These are phyloP conservation scores for Harringtonia aguacate DNA, from an alignment of 2,329 filamentous ascomycete genomes.

Conservation along the genomic window DNA sequence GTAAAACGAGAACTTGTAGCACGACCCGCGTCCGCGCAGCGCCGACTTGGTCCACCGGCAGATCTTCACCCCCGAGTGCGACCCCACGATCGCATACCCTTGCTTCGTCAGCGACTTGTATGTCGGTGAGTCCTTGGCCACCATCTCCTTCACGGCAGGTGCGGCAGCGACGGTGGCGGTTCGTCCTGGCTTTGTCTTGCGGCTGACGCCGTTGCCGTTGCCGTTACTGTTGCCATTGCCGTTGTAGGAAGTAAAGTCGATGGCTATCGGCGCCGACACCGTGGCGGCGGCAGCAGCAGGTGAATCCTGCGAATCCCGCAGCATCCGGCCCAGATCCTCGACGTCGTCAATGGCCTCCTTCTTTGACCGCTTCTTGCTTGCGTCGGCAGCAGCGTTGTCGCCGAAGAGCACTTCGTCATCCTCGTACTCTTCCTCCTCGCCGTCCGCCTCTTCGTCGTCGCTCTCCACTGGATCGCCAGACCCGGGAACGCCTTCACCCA, in stretches of 20 bases:
- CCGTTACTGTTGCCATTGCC: constrained; percentile 25
- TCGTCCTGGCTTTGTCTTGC: constrained; percentile 23
- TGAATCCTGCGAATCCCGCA: constrained; percentile 34
- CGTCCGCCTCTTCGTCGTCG: constrained; percentile 59
- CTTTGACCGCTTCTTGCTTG: constrained; percentile 29
- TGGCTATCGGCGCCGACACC: constrained; percentile 45
- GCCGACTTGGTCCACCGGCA: constrained; percentile 98
- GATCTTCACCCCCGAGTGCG: constrained; percentile 93
- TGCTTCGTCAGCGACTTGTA: constrained; percentile 87
- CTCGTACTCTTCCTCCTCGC: constrained; percentile 64
- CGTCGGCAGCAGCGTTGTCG: constrained; percentile 28
- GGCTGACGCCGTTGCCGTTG: constrained; percentile 18
- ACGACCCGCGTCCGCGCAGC: constrained; percentile 82
- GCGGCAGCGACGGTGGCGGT: constrained; percentile 18
- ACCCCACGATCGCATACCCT: constrained; percentile 90
- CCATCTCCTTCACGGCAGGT: constrained; percentile 70
- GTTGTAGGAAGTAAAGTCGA: constrained; percentile 77
- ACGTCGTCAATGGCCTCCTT: constrained; percentile 57
- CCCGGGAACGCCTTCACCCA: constrained; percentile 59
- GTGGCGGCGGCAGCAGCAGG: constrained; percentile 14
- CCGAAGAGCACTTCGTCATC: constrained; percentile 45
- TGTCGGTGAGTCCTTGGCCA: constrained; percentile 80
- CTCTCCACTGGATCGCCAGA: constrained; percentile 81
- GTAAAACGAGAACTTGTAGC: constrained; percentile 97
- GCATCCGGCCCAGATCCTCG: constrained; percentile 67